Evolutionary conservation across 2,329 filamentous ascomycete species (phyloP), one percentile per base, ranked within the genome.

Genomic region (Annulohypoxylon truncatum): DNA sequence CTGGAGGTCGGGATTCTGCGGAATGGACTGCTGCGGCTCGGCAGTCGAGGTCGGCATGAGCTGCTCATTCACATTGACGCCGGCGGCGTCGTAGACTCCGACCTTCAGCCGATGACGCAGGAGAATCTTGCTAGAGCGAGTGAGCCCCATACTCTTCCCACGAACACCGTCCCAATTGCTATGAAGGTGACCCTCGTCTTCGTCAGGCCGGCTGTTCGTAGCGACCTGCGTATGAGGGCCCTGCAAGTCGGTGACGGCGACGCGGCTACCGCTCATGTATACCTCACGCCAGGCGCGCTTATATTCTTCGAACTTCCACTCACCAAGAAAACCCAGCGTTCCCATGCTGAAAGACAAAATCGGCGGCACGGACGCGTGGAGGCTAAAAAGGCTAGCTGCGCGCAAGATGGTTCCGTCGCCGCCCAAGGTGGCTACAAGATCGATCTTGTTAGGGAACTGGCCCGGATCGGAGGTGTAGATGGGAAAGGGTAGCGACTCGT

Each of bases 331-430:
- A 0, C 96, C 96, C 0, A 99, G 82, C 0, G 95, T 96, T 4
- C 96, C 96, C 93, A 99, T 97, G 77, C 94, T 97, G 76, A 99
- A 99, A 1, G 93, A 94, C 6, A 99, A 83, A 31, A 99, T 92
- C 0, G 96, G 96, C 0, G 96, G 96, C 0, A 99, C 95, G 44
- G 89, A 89, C 1, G 87, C 84, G 46, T 92, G 89, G 35, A 92
- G 90, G 64, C 93, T 93, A 80, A 96, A 98, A 4, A 97, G 85
- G 57, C 92, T 94, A 1, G 93, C 91, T 0, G 94, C 94, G 64
- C 92, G 92, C 48, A 97, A 80, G 57, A 97, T 95, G 2, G 94
- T 97, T 66, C 94, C 94, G 78, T 99, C 96, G 42, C 96, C 96
- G 56, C 96, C 96, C 52, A 99, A 88, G 0, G 96, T 98, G 44